Evolutionary conservation across 163 green algal genomes (phyloP), one percentile per base, ranked within the genome.

Genomic region (Chlamydomonas reinhardtii): DNA sequence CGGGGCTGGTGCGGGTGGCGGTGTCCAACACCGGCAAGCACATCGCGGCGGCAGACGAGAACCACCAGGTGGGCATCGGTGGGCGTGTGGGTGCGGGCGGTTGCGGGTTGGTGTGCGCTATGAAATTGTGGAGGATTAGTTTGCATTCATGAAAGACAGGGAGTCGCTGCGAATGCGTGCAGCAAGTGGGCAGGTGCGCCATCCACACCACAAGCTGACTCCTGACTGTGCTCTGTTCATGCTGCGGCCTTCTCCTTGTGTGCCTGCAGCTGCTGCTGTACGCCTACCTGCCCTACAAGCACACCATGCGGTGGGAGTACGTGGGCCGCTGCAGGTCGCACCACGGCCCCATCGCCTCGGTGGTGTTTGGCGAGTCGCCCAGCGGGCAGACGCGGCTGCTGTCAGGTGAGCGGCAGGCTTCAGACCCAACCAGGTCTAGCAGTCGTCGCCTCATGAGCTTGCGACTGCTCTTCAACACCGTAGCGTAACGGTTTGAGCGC

Each of bases 361-460:
- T 96, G 34, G 68, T 76, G 14, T 95, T 96, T 87, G 94, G 94
- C 4, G 93, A 96, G 81, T 91, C 93, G 15, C 93, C 93, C 6
- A 89, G 89, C 22, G 93, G 93, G 27, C 81, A 93, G 62, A 94
- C 91, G 9, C 91, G 92, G 27, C 87, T 97, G n/a, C 94, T 96
- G 75, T 95, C 89, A 48, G 39, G 39, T 48, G 39, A 48, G 39
- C 39, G 8, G 39, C 39, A 48, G 5, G 8, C n/a, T n/a, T n/a
- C n/a, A n/a, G n/a, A n/a, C n/a, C n/a, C n/a, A n/a, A n/a, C n/a
- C n/a, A n/a, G n/a, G n/a, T n/a, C n/a, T n/a, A n/a, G n/a, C n/a
- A n/a, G n/a, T n/a, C n/a, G n/a, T n/a, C n/a, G n/a, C n/a, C n/a
- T n/a, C n/a, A n/a, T n/a, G n/a, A n/a, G n/a, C n/a, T n/a, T n/a